A percentile compares a stretch with the other conserved stretches of the same genome.
Conservation (phyloP, 306 rosid genomes). For the Cicer pinnatifidum region DNA sequence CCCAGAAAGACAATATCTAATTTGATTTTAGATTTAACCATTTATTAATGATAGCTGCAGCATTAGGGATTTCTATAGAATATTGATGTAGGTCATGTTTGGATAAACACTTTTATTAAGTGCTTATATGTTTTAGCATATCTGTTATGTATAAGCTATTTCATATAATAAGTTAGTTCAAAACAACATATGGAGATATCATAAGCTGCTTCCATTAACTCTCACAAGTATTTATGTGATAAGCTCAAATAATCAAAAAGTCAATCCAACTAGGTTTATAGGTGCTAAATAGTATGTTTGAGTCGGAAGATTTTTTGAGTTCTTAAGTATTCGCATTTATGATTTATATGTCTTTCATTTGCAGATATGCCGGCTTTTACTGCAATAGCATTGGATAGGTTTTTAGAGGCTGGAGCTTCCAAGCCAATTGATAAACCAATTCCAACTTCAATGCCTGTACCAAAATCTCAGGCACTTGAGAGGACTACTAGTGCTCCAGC, state of each 20-base stretch:
- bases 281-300: slow-evolving; percentile 1
- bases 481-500: slow-evolving; percentile 59
- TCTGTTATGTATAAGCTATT: too few species aligned
- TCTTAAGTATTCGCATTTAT: slow-evolving; percentile 19
- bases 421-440: slow-evolving; percentile 65
- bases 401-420: slow-evolving; percentile 80
- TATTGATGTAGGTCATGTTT: not conserved
- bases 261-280: not conserved
- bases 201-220: too few species aligned
- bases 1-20: too few species aligned
- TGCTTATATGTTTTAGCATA: too few species aligned
- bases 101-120: too few species aligned
- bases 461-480: slow-evolving; percentile 53
- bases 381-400: slow-evolving; percentile 82
- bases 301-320: slow-evolving; percentile 17
- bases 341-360: slow-evolving; percentile 43
- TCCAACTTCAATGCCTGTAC: slow-evolving; percentile 62
- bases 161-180: not conserved
- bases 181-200: too few species aligned
- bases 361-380: slow-evolving; percentile 84
- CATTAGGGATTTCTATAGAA: slow-evolving; percentile 7
- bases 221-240: too few species aligned
- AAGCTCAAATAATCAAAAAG: too few species aligned
- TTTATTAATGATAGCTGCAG: not conserved
- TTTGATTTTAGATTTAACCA: too few species aligned